Conservation (phyloP, 2,329 filamentous ascomycete genomes). For the Xylaria arbuscula region DNA sequence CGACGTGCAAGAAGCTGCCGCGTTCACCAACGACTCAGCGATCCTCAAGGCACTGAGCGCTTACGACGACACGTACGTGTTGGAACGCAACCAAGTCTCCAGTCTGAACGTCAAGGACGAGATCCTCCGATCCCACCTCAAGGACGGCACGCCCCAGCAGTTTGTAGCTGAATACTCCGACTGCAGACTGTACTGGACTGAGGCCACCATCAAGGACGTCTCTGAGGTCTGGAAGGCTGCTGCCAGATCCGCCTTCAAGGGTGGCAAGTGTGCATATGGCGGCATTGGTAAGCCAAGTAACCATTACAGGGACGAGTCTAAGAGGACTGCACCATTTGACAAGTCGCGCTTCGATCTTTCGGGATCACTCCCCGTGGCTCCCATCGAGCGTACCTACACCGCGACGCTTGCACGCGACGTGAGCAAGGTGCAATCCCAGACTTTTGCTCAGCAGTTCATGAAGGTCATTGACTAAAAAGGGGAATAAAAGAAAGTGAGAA, state of each 20-base stretch:
- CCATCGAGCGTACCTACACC: conserved; percentile 26
- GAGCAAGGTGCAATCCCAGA: conserved; percentile 36
- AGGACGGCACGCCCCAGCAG: conserved; percentile 59
- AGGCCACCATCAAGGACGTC: conserved; percentile 60
- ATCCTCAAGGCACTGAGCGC: conserved; percentile 48
- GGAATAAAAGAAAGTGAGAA: neutral
- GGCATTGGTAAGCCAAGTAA: conserved; percentile 44
- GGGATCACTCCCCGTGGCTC: conserved; percentile 4
- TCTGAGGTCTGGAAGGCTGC: conserved; percentile 60
- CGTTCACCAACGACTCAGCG: conserved; percentile 45
- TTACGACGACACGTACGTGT: conserved; percentile 51
- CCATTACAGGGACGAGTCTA: conserved; percentile 20
- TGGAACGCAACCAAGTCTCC: conserved; percentile 50
- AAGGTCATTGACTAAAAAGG: conserved; percentile 46
- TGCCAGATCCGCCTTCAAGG: conserved; percentile 55
- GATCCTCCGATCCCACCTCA: conserved; percentile 52
- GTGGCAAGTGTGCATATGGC: conserved; percentile 55
- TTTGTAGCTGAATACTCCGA: conserved; percentile 61
- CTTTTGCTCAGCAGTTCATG: conserved; percentile 47
- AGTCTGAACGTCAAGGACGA: conserved; percentile 56
- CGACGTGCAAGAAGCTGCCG: conserved; percentile 44
- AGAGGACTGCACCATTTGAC: conserved; percentile 39
- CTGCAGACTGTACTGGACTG: conserved; percentile 64
- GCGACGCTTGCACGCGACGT: conserved; percentile 27
- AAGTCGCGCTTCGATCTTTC: conserved; percentile 40